These are phyloP conservation scores for Dendrostoma leiphaemia DNA, from an alignment of 2,329 filamentous ascomycete genomes.

Conservation along the genomic window DNA sequence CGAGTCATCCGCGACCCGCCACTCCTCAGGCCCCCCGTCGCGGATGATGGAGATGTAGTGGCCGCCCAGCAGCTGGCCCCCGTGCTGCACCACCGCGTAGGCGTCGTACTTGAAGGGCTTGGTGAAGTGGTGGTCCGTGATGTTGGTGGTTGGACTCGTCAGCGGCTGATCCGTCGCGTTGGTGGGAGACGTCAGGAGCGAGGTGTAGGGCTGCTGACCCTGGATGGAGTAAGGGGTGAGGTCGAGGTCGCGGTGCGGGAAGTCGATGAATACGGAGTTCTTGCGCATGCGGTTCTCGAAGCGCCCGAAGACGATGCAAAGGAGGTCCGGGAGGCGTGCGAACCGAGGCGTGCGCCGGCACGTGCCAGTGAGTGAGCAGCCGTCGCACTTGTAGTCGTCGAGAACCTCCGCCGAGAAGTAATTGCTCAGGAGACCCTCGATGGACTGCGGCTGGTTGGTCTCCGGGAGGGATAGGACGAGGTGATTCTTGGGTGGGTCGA, in stretches of 20 bases:
- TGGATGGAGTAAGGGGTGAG: conserved; percentile 44
- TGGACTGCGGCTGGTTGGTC: conserved; percentile 28
- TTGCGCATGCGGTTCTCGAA: conserved; percentile 55
- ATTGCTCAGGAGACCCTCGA: conserved; percentile 65
- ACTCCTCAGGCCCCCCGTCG: conserved; percentile 44
- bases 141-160: conserved; percentile 25
- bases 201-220: conserved; percentile 27
- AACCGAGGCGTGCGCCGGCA: conserved; percentile 71
- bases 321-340: conserved; percentile 73
- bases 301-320: conserved; percentile 75
- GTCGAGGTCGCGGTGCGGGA: conserved; percentile 70
- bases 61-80: conserved; percentile 64
- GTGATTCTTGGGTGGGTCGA: conserved; percentile 49
- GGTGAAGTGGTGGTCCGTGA: conserved; percentile 39
- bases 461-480: conserved; percentile 43
- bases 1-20: conserved; percentile 50
- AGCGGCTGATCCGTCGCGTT: conserved; percentile 18
- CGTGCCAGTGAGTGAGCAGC: conserved; percentile 66
- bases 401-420: conserved; percentile 68
- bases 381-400: conserved; percentile 70
- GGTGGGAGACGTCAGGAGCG: neutral
- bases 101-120: conserved; percentile 75
- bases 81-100: conserved; percentile 83
- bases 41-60: conserved; percentile 77
- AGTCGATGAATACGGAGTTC: conserved; percentile 69